Base-by-base conservation (phyloP, 1,284 basidiomycete genomes). In the Austroboletus rostrupii region DNA sequence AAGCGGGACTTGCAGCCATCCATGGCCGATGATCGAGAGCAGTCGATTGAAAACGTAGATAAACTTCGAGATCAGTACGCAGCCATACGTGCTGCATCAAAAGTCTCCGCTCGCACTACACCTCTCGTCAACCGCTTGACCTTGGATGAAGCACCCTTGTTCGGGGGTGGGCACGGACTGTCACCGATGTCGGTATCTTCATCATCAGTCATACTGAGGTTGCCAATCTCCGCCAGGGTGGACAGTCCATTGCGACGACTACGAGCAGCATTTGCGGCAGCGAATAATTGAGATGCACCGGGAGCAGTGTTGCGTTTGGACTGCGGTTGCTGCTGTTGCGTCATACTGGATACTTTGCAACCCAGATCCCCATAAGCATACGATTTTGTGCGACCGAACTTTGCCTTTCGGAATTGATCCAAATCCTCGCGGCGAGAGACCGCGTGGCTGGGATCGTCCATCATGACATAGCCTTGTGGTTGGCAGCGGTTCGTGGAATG, bases 371-470 rank as follows among this genome's bases (percentile, higher is more conserved):
- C 91, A 61, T 90, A 93, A 1, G 92, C 86, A 63, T 92, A 95
- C 0, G 90, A 93, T 63, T 89, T 88, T 41, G 92, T 90, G 46
- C 92, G 85, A 32, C 84, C 85, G 63, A 91, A 92, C 65, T 86
- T 87, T 58, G 80, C 80, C 68, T 88, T 91, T 56, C 96, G 86
- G 77, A 98, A 96, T 56, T 92, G 89, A 70, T 92, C 90, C 48
- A 97, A 71, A 61, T 97, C 92, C 60, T 90, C 85, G 47, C 85
- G 80, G 43, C 94, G 86, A 40, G 90, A 86, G 17, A 77, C 74
- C 23, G 85, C 78, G 68, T 94, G 87, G 37, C 79, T 77, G 1
- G 94, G 93, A 65, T 98, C 94, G 62, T 98, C 92, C 96, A 99
- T 99, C 17, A 78, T 81, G 35, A 97, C 84, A 67, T 99, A 99